Conservation (phyloP, 2,329 filamentous ascomycete species). For the Exophiala spinifera region DNA sequence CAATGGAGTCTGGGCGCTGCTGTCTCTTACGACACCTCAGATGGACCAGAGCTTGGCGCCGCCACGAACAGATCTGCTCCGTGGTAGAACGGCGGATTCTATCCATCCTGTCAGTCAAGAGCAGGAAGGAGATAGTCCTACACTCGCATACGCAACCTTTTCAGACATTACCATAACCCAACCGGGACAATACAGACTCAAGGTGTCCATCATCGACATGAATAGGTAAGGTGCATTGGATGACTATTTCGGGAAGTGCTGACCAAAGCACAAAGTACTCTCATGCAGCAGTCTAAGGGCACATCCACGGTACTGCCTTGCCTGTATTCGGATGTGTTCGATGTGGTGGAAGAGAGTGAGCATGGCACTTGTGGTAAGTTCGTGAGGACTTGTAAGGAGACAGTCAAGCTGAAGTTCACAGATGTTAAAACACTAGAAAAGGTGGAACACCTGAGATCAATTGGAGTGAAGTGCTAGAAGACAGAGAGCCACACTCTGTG, state of each 20-base stretch:
- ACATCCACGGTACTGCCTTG: slow-evolving; percentile 13
- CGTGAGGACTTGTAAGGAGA: neutral
- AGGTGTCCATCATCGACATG: slow-evolving; percentile 28
- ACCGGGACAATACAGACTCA: slow-evolving; percentile 26
- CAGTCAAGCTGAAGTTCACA: neutral
- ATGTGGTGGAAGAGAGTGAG: slow-evolving; percentile 22
- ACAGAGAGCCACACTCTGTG: no score
- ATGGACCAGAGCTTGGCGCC: slow-evolving; percentile 20
- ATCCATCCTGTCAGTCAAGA: slow-evolving; percentile 20
- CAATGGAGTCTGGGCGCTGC: slow-evolving; percentile 25
- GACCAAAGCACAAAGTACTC: slow-evolving; percentile 1
- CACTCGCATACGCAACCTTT: slow-evolving; percentile 27
- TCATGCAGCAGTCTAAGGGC: neutral
- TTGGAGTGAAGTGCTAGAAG: slow-evolving; percentile 18
- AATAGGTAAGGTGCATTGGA: slow-evolving; percentile 17
- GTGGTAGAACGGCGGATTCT: slow-evolving; percentile 26
- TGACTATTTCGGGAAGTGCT: neutral
- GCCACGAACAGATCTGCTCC: slow-evolving; percentile 23
- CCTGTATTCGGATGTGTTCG: slow-evolving; percentile 21
- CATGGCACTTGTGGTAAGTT: slow-evolving; percentile 14
- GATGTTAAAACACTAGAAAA: slow-evolving; percentile 10
- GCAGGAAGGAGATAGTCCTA: slow-evolving; percentile 14
- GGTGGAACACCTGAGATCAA: slow-evolving; percentile 12
- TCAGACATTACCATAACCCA: slow-evolving; percentile 22
- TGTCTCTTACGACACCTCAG: slow-evolving; percentile 24